Base-by-base conservation (phyloP, 352 stramenopile genomes). In the Plasmopara halstedii region DNA sequence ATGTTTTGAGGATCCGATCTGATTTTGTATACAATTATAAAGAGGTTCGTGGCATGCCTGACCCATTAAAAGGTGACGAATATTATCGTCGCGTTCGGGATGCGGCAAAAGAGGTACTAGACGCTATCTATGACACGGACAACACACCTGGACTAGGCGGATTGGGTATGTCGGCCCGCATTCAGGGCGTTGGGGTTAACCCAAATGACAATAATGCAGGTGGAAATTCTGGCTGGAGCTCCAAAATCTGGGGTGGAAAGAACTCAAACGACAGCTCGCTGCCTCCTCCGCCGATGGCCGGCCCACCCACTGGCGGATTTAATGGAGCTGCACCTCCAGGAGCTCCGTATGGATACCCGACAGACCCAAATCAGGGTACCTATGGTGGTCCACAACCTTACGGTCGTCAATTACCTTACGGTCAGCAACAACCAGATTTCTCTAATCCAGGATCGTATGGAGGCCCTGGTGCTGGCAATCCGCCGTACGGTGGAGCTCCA, bases 11-110 rank as follows among this genome's bases (percentile, higher is more conserved):
- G 15, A 26, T 37, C 7, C 40, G 34, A 38, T 11, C 45, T 38
- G 25, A 58, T 35, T 11, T 34, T 54, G 18, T 25, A 46, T 13
- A 26, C n/a, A 18, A 15, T 44, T 2, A 17, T 47, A 23, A 43
- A 92, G 81, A 96, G 45, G 97, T 95, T 56, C 72, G 87, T 13
- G 94, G 94, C 5, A 77, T 79, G 1, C 77, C 92, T 13, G 94
- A 98, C 75, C 86, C 90, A 35, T 75, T 97, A 32, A 93, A 95
- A 45, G 94, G 94, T 25, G 94, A 98, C 63, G 84, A 97, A 50
- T 94, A 90, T 53, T 97, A 96, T 58, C 79, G 89, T 35, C 77
- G 80, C 22, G 91, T 98, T 18, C 73, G 93, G 19, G 80, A 94
- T 15, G 85, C 91, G 0, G 94, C 92, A 1, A 97, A 97, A 67